Evolutionary conservation across 306 rosid genomes (phyloP), one percentile per base, ranked within the genome.

Genomic region (Astragalus glycyphyllos): DNA sequence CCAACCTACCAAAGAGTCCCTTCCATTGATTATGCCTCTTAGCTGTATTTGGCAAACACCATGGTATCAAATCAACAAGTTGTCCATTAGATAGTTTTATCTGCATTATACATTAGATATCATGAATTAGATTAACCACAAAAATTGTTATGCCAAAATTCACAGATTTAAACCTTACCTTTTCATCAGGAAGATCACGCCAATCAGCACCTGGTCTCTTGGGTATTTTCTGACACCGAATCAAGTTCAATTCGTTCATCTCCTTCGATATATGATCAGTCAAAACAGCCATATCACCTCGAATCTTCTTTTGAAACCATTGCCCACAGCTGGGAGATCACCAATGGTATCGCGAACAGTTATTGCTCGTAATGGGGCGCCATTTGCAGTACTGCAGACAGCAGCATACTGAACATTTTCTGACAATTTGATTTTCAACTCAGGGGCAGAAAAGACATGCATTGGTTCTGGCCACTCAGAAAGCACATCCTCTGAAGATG

Each of bases 391-490:
- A 74, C 99, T 94, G 58, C 79, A 69, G 54, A 73, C 97, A 15
- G 97, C 99, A 79, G 97, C 92, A 81, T 94, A 91, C 34, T 86
- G 91, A 11, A 80, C 69, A 41, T 81, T 80, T 41, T 74, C 79
- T 0, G 99, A 81, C 63, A 91, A 75, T 6, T 80, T 46, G 56
- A 94, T 82, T 82, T 72, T 91, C 82, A 94, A 78, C 79, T 94
- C 92, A 0, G 99, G 99, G 48, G 89, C 90, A 14, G 86, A 75
- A 80, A 94, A 91, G 20, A 91, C 99, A 35, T 94, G 97, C 96
- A 94, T 80, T 59, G 99, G 99, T 84, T 94, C 97, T 5, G 97
- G 99, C 99, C 99, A 94, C 72, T 91, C 99, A 0, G 99, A 97
- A 55, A 94, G 96, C 46, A 73, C 79, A 68, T 91, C 95, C 34